Base-by-base conservation (phyloP, 371 early-diverging fungal genomes). In the Rhizopus delemar region DNA sequence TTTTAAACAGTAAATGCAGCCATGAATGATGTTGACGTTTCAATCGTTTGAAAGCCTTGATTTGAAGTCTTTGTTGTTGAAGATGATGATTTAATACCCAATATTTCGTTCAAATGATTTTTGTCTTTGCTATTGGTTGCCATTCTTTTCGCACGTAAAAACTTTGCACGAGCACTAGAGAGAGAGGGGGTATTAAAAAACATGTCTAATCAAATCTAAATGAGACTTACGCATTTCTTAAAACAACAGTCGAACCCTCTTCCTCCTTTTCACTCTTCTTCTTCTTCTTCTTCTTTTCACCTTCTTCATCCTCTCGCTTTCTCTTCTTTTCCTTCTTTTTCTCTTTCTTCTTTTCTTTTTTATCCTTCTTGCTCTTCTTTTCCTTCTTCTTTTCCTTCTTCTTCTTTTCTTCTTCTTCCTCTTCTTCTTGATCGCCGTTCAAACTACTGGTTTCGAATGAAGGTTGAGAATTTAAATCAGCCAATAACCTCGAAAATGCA, bases 401-500 rank as follows among this genome's bases (percentile, higher is more conserved):
- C 34, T 77, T 63, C 16, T 68, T 64, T 31, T 41, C 28, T 51
- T 59, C 39, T 12, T 57, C 38, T 49, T 65, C 62, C 35, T 75
- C 32, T 51, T 59, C 46, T 53, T 66, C 65, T 50, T 66, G 52
- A 15, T 69, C 65, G 11, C 73, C 81, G 13, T 78, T 74, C 11
- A 68, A 48, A 41, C 64, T 61, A 53, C 63, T 64, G 31, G 60
- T 76, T 57, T 39, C 73, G 53, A 49, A 75, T n/a, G 62, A 63
- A 8, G 63, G 16, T 28, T 77, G 80, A 43, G 71, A 80, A 49
- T 85, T 93, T 38, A 97, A 73, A 35, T 87, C 85, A 36, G 82
- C 86, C 65, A 97, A 77, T n/a, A 97, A 78, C 39, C 79, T 78
- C n/a, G 87, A 85, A 66, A 94, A 96, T 3, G 92, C 96, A 58